phyloP scores from a whole-genome alignment of 805 yeast genomes.

The Schizosaccharomyces octosporus region DNA sequence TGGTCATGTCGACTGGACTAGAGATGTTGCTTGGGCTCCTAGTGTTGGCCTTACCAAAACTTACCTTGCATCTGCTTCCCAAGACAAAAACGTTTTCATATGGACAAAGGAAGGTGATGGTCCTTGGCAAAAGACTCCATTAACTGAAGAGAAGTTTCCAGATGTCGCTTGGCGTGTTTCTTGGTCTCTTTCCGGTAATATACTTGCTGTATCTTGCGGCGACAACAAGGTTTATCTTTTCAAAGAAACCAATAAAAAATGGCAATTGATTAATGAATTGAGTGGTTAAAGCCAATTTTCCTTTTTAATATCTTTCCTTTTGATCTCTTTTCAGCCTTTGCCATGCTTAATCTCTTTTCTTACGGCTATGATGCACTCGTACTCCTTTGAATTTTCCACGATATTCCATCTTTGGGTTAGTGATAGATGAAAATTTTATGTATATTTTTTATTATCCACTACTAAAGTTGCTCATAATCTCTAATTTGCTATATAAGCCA shows the following conservation, averaged over 20 bases:
- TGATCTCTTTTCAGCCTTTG: not conserved
- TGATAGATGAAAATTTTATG: conserved; percentile 3
- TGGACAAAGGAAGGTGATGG: conserved; percentile 56
- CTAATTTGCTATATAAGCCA: too few relatives aligned
- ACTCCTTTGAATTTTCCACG: not conserved
- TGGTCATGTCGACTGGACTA: conserved; percentile 95
- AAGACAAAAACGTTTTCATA: conserved; percentile 78
- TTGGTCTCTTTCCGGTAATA: conserved; percentile 91
- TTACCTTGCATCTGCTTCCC: conserved; percentile 88
- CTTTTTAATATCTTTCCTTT: not conserved
- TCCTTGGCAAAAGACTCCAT: conserved; percentile 57
- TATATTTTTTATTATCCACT: conserved; percentile 1
- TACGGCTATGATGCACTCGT: too few relatives aligned
- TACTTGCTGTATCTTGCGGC: conserved; percentile 85
- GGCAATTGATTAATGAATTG: conserved; percentile 1
- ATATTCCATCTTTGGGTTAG: conserved; percentile 2
- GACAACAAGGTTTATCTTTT: conserved; percentile 88
- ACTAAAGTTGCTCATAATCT: too few relatives aligned
- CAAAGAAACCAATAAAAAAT: conserved; percentile 32
- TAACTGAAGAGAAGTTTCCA: conserved; percentile 64
- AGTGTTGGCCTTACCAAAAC: conserved; percentile 51
- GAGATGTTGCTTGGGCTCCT: conserved; percentile 97
- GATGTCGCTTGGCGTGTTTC: conserved; percentile 96
- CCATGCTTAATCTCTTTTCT: too few relatives aligned
- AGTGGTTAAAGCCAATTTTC: not conserved